phyloP scores from a whole-genome alignment of 208 protist genomes.

The Porcisia hertigi region DNA sequence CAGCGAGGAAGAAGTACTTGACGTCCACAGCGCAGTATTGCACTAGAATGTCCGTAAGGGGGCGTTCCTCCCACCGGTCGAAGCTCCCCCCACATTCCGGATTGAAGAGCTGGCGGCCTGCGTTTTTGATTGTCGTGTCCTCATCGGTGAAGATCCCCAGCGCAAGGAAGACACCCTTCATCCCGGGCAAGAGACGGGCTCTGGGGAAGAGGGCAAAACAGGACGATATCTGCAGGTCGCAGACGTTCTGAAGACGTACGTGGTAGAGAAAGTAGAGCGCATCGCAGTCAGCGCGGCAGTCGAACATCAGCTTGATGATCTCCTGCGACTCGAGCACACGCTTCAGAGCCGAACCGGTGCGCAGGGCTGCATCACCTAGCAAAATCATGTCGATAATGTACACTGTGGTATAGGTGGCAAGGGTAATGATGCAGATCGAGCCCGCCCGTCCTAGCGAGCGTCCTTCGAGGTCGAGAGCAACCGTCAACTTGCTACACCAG shows the following conservation, averaged over 20 bases:
- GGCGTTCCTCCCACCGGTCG: conserved; percentile 53
- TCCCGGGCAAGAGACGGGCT: conserved; percentile 39
- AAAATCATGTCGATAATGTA: conserved; percentile 63
- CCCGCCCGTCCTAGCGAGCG: conserved; percentile 44
- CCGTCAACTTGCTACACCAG: conserved; percentile 18
- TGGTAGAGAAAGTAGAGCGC: conserved; percentile 57
- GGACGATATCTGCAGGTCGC: conserved; percentile 53
- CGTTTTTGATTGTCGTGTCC: conserved; percentile 44
- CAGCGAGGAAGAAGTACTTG: conserved; percentile 63
- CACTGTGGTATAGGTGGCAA: conserved; percentile 50
- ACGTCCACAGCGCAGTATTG: conserved; percentile 70
- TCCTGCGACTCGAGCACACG: conserved; percentile 37
- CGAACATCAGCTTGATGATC: conserved; percentile 70
- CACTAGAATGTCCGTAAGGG: conserved; percentile 45
- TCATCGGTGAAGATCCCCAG: conserved; percentile 40
- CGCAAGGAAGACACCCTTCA: conserved; percentile 47
- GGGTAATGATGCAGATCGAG: conserved; percentile 61
- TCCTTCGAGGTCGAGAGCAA: conserved; percentile 62
- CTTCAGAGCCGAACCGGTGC: conserved; percentile 15
- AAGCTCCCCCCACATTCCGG: conserved; percentile 43
- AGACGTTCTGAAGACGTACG: conserved; percentile 49
- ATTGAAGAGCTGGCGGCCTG: conserved; percentile 50
- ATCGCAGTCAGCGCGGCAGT: conserved; percentile 66
- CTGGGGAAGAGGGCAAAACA: conserved; percentile 35
- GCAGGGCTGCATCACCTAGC: conserved; percentile 38